Evolutionary conservation across 192 early-diverging fungal genomes (phyloP).

Genomic region (Umbelopsis ramanniana): DNA sequence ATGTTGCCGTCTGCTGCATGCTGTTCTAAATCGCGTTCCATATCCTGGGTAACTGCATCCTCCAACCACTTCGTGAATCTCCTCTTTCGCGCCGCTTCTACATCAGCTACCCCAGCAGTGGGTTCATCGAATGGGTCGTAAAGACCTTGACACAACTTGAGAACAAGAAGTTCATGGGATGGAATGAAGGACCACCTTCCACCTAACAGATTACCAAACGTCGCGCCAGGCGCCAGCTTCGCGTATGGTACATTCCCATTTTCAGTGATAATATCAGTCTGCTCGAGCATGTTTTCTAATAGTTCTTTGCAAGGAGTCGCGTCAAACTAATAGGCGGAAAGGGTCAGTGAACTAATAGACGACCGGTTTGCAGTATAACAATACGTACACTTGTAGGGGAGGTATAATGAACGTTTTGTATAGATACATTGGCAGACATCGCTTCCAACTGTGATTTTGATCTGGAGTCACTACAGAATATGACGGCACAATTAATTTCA

Average conservation of each 20-base stretch:
- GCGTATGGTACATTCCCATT: background rate
- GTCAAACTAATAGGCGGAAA: background rate
- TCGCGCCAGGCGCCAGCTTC: background rate
- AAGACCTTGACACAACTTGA: slow-evolving; percentile 38
- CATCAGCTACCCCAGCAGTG: slow-evolving; percentile 35
- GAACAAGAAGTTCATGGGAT: slow-evolving; percentile 23
- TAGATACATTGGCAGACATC: slow-evolving; percentile 8
- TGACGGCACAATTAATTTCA: background rate
- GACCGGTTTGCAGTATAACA: background rate
- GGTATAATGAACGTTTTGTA: slow-evolving; percentile 19
- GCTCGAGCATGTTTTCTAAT: slow-evolving; percentile 8
- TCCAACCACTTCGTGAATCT: slow-evolving; percentile 67
- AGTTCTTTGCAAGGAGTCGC: background rate
- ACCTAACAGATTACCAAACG: background rate
- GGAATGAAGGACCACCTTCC: background rate
- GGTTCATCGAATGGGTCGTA: slow-evolving; percentile 49
- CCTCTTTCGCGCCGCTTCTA: slow-evolving; percentile 54
- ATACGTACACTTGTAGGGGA: background rate
- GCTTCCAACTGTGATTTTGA: background rate
- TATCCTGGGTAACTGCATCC: slow-evolving; percentile 51
- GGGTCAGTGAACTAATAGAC: background rate
- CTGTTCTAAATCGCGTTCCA: slow-evolving; percentile 46
- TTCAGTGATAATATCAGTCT: background rate
- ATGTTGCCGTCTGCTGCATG: slow-evolving; percentile 32
- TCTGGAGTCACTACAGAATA: background rate